These are phyloP conservation scores for Vigna hirtella DNA, from an alignment of 306 rosid species.

Conservation along the genomic window DNA sequence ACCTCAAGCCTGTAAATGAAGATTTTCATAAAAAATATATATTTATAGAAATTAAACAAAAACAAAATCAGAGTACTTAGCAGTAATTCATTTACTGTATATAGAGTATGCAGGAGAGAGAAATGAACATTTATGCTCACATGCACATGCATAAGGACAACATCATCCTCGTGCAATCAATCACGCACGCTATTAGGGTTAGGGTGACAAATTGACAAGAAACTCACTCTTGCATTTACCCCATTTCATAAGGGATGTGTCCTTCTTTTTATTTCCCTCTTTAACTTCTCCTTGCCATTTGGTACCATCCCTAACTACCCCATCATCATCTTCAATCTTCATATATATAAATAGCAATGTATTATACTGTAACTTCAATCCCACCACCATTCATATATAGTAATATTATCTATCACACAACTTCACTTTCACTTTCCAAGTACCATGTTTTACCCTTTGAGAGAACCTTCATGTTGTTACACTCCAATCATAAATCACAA, in stretches of 20 bases:
- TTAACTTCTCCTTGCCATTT: neutral
- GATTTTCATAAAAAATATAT: neutral
- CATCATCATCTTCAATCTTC: neutral
- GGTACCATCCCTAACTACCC: neutral
- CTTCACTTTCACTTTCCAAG: slow-evolving; percentile 1
- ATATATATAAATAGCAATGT: neutral
- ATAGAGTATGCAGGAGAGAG: neutral
- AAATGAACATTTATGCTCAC: slow-evolving; percentile 1
- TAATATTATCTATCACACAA: neutral
- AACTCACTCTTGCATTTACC: slow-evolving; percentile 24
- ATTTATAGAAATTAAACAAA: neutral
- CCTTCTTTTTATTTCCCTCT: slow-evolving; percentile 23
- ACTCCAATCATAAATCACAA: neutral
- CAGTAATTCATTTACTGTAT: slow-evolving; percentile 8
- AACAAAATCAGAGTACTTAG: neutral
- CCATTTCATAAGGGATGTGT: slow-evolving; percentile 9
- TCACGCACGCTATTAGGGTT: slow-evolving; percentile 16
- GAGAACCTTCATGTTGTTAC: neutral
- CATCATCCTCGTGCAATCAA: neutral
- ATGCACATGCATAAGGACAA: slow-evolving; percentile 10
- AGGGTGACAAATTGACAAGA: neutral
- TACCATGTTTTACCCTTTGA: neutral
- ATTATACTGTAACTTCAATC: neutral
- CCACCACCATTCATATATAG: neutral
- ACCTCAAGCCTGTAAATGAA: neutral